Evolutionary conservation across 1,284 basidiomycete species (phyloP), one percentile per base, ranked within the genome.

Genomic region (Ustilago crameri): DNA sequence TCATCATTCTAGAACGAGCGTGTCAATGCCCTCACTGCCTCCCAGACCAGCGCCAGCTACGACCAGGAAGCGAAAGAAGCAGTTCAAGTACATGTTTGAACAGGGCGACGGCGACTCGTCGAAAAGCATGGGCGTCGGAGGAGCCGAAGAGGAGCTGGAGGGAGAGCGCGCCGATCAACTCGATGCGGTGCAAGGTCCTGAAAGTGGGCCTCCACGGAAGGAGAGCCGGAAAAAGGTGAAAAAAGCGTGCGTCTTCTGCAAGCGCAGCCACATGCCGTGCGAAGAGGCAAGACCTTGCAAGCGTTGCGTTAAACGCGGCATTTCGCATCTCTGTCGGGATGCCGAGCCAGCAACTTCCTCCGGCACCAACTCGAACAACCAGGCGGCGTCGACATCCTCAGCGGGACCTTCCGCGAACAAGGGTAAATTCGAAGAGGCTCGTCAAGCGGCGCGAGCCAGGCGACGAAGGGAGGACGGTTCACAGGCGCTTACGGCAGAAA

Each of bases 71-170:
- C 52, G 70, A 15, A 73, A 68, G 60, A 73, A 68, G 54, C 70
- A 67, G 40, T 73, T 73, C 70, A 73, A 73, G 48, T 73, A 73
- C 47, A 63, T 73, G 59, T 56, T 73, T 35, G 69, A 72, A 37
- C 52, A 51, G 12, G 40, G 57, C 18, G 48, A 14, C 9, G 27
- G 26, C 3, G 54, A 65, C 18, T 7, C 43, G 3, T 9, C 50
- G 24, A 65, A 61, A 17, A n/a, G 53, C 14, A 26, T 43, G 30
- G 15, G 17, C 5, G 10, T 22, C 12, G 47, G 22, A 14, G 56
- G 40, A 26, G 40, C 23, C 41, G 57, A 64, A 2, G 57, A 65
- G 14, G 57, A 57, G 12, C 34, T 30, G 2, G 61, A 57, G 2
- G 32, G 45, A 9, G 53, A 57, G 3, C 26, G 46, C 8, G 17